Percentiles rank a stretch among this genome's conserved stretches.
phyloP scores from a whole-genome alignment of 2,329 filamentous ascomycete genomes.

The Penicillium sp. region DNA sequence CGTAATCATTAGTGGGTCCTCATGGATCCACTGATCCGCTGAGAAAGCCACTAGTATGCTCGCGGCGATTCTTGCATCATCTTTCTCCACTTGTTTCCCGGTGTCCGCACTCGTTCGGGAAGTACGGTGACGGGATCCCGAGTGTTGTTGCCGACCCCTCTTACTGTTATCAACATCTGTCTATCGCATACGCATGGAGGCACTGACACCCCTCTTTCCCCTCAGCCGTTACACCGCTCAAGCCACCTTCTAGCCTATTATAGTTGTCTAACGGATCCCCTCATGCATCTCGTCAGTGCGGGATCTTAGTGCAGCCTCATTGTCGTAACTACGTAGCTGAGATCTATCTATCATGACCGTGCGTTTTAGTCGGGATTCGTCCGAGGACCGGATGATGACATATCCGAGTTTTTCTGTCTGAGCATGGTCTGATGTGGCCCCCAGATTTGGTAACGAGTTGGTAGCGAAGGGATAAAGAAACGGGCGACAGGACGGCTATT shows the following conservation, averaged over 20 bases:
- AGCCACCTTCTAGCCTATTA: neutral
- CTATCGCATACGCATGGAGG: neutral
- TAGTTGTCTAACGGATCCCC: neutral
- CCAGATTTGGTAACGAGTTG: neutral
- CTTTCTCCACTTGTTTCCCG: neutral
- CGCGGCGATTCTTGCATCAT: slow-evolving; percentile 20
- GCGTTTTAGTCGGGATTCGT: neutral
- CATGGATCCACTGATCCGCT: slow-evolving; percentile 13
- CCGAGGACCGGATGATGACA: slow-evolving; percentile 1
- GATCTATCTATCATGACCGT: neutral
- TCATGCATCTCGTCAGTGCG: neutral
- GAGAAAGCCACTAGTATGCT: slow-evolving; percentile 9
- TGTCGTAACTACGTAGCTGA: neutral
- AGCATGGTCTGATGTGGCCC: neutral
- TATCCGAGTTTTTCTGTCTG: neutral
- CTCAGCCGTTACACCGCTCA: neutral
- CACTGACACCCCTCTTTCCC: neutral
- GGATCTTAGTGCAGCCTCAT: neutral
- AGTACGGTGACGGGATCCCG: slow-evolving; percentile 11
- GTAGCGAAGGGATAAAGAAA: neutral
- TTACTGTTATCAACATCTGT: neutral
- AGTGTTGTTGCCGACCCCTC: neutral
- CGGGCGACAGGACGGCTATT: neutral
- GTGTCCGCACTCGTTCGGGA: slow-evolving; percentile 3
- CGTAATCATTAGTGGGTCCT: neutral